Percentiles rank a stretch among this genome's conserved stretches.
Evolutionary conservation across 176 grass and related monocot species (phyloP).

Genomic region (Hsuehochloa calcarea): DNA sequence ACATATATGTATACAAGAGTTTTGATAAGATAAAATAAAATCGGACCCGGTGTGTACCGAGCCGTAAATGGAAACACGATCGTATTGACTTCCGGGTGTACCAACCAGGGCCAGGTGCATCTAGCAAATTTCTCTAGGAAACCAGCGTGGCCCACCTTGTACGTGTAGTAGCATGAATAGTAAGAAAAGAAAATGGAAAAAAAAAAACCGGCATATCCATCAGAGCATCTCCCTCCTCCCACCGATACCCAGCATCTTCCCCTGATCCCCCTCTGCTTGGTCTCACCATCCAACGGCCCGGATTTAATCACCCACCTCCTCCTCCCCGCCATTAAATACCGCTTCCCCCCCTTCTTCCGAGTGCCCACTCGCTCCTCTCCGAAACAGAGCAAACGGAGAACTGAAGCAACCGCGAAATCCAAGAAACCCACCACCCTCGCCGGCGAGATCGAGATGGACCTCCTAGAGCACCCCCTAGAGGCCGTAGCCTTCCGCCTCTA

Average conservation of each 20-base stretch:
- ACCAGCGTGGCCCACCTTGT: not conserved
- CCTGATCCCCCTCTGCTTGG: slow-evolving; percentile 9
- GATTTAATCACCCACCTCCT: not conserved
- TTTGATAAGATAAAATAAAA: no score
- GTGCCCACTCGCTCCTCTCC: not conserved
- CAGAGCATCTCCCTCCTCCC: slow-evolving; percentile 34
- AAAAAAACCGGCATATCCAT: not conserved
- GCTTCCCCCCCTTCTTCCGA: not conserved
- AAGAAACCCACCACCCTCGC: not conserved
- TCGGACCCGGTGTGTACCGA: no score
- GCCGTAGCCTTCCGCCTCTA: slow-evolving; percentile 56
- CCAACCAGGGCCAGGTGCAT: not conserved
- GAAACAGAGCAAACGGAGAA: not conserved
- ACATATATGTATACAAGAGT: no score
- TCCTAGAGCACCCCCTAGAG: slow-evolving; percentile 60
- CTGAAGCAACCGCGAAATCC: not conserved
- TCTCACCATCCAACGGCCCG: slow-evolving; percentile 34
- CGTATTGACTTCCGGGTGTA: no score
- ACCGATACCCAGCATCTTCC: slow-evolving; percentile 59
- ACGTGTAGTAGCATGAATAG: not conserved
- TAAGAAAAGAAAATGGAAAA: not conserved
- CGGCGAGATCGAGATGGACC: slow-evolving; percentile 50
- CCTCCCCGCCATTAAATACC: slow-evolving; percentile 53
- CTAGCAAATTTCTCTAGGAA: not conserved
- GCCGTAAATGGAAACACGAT: no score